Conservation (phyloP, 495 filamentous ascomycete genomes). For the Barbatosphaeria neglecta region DNA sequence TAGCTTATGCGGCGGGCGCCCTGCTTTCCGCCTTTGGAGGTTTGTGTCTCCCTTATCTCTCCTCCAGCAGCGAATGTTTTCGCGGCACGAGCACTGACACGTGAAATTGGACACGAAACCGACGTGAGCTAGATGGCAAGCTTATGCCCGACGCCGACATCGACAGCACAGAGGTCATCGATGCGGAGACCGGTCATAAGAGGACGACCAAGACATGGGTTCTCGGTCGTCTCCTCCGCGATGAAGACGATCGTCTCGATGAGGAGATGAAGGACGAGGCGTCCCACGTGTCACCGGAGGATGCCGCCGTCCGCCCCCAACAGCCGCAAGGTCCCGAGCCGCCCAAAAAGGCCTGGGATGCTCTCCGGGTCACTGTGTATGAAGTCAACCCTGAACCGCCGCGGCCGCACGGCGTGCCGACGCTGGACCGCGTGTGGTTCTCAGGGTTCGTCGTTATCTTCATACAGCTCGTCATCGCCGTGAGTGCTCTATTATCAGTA, state of each 20-base stretch:
- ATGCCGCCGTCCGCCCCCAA: background rate
- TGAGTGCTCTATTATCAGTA: too few species aligned
- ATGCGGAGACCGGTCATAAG: conserved; percentile 24
- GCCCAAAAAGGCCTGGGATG: background rate
- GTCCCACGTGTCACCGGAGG: background rate
- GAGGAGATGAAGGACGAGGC: background rate
- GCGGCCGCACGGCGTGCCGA: background rate
- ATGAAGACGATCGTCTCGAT: conserved; percentile 9
- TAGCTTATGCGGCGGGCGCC: conserved; percentile 28
- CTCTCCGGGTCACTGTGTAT: background rate
- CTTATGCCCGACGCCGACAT: conserved; percentile 27
- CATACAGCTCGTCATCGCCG: background rate
- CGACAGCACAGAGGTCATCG: conserved; percentile 22
- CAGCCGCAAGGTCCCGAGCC: background rate
- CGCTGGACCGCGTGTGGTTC: background rate
- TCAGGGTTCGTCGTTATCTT: background rate
- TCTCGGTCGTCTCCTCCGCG: conserved; percentile 34
- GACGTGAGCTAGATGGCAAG: conserved; percentile 11
- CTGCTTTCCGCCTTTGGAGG: conserved; percentile 33
- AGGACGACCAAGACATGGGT: conserved; percentile 35
- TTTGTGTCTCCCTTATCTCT: conserved; percentile 7
- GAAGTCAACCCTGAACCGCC: background rate
- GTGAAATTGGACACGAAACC: too few species aligned
- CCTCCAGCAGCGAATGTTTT: too few species aligned
- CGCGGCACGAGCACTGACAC: too few species aligned